A percentile compares a stretch with the other conserved stretches of the same genome.
Conservation (phyloP, 768 basidiomycete genomes). For the Strobilomyces dryophilus region DNA sequence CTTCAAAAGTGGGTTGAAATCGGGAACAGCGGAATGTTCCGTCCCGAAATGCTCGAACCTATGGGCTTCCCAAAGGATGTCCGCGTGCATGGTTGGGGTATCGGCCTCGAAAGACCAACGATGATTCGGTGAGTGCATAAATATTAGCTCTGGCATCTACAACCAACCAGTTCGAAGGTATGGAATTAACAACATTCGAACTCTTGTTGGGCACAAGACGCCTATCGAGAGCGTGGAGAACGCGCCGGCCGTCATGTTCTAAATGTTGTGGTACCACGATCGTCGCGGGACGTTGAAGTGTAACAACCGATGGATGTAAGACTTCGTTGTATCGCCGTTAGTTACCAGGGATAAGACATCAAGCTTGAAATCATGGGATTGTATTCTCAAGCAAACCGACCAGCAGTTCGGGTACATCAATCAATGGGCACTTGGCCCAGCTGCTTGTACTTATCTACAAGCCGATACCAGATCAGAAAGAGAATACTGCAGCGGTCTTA, state of each 20-base stretch:
- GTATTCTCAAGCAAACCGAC: slow-evolving; percentile 1
- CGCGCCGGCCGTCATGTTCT: slow-evolving; percentile 89
- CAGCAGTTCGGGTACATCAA: slow-evolving; percentile 1
- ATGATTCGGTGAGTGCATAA: slow-evolving; percentile 82
- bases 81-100: slow-evolving; percentile 95
- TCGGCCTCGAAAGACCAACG: slow-evolving; percentile 91
- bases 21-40: slow-evolving; percentile 99
- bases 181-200: slow-evolving; percentile 95
- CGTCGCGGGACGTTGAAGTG: not conserved
- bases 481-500: slow-evolving; percentile 84
- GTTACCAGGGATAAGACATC: not conserved
- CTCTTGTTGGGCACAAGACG: slow-evolving; percentile 95
- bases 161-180: slow-evolving; percentile 50
- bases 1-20: slow-evolving; percentile 96
- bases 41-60: slow-evolving; percentile 98
- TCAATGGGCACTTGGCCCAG: not conserved
- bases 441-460: slow-evolving; percentile 1
- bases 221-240: slow-evolving; percentile 86
- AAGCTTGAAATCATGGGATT: not conserved
- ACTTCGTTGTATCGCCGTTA: not conserved
- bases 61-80: slow-evolving; percentile 98
- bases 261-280: slow-evolving; percentile 25
- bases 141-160: not conserved
- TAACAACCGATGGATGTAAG: slow-evolving; percentile 7
- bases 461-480: slow-evolving; percentile 45